Evolutionary conservation across 176 grass and related monocot genomes (phyloP).

Genomic region (Bothriochloa decipiens): DNA sequence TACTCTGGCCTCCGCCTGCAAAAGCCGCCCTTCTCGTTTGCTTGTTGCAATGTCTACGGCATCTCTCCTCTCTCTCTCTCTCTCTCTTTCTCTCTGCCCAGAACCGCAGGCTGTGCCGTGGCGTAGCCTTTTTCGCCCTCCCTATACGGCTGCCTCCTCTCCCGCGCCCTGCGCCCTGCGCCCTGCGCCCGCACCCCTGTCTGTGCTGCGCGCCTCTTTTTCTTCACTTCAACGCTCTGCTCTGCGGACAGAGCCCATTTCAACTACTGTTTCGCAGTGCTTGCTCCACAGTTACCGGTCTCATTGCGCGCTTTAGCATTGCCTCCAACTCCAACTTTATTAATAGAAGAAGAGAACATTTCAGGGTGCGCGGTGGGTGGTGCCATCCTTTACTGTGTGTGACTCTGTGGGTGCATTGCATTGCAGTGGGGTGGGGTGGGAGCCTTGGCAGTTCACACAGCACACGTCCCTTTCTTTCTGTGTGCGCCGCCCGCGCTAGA

Average conservation of each 20-base stretch:
- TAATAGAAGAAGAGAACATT: background rate
- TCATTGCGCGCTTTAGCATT: slow-evolving; percentile 17
- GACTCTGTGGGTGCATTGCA: background rate
- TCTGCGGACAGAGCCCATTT: too few relatives aligned
- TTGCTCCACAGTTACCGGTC: slow-evolving; percentile 9
- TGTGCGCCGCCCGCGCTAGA: slow-evolving; percentile 49
- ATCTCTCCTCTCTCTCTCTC: too few relatives aligned
- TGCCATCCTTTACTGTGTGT: background rate
- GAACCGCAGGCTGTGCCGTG: too few relatives aligned
- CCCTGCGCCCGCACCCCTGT: too few relatives aligned
- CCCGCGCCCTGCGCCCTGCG: too few relatives aligned
- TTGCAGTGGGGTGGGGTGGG: background rate
- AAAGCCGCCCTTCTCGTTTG: too few relatives aligned
- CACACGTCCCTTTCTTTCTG: slow-evolving; percentile 69
- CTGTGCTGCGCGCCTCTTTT: too few relatives aligned
- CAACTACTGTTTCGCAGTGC: background rate
- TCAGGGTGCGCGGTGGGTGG: background rate
- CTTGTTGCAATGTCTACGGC: slow-evolving; percentile 48
- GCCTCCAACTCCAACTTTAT: background rate
- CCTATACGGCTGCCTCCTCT: too few relatives aligned
- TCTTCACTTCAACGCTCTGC: too few relatives aligned
- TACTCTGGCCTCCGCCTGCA: slow-evolving; percentile 13
- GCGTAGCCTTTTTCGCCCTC: too few relatives aligned
- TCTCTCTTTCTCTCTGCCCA: too few relatives aligned
- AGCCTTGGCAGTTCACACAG: background rate